A percentile compares a stretch with the other conserved stretches of the same genome.
Evolutionary conservation across 495 filamentous ascomycete genomes (phyloP).

Genomic region (Podospora tetraspora): DNA sequence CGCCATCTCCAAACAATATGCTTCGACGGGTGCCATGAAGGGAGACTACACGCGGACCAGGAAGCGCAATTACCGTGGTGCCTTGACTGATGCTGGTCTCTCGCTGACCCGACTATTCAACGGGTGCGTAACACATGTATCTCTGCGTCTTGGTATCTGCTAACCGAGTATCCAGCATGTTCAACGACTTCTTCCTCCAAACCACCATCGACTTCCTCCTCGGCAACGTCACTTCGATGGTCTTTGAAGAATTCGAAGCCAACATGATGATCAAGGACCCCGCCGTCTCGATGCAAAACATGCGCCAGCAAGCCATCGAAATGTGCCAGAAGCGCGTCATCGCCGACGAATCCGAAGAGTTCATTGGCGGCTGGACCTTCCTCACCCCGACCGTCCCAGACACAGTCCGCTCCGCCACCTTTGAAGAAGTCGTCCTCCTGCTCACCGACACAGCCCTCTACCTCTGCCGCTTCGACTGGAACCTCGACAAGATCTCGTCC

Average conservation of each 20-base stretch:
- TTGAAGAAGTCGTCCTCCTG: slow-evolving; percentile 80
- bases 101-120: slow-evolving; percentile 70
- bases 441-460: slow-evolving; percentile 83
- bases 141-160: background rate
- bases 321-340: slow-evolving; percentile 77
- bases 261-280: slow-evolving; percentile 85
- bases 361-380: slow-evolving; percentile 80
- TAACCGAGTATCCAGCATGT: slow-evolving; percentile 64
- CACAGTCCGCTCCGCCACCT: slow-evolving; percentile 61
- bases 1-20: slow-evolving; percentile 68
- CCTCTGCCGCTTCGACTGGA: slow-evolving; percentile 85
- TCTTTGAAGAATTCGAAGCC: slow-evolving; percentile 88
- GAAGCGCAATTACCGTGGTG: slow-evolving; percentile 86
- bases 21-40: slow-evolving; percentile 88
- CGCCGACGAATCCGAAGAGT: slow-evolving; percentile 73
- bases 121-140: slow-evolving; percentile 31
- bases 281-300: slow-evolving; percentile 72
- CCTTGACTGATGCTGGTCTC: slow-evolving; percentile 85
- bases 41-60: slow-evolving; percentile 90
- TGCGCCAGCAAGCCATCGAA: slow-evolving; percentile 86
- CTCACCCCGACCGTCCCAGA: slow-evolving; percentile 52
- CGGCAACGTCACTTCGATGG: slow-evolving; percentile 72
- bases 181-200: slow-evolving; percentile 95
- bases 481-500: slow-evolving; percentile 80
- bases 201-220: slow-evolving; percentile 91